Conservation (phyloP, 345 rosid genomes). For the Linum usitatissimum region DNA sequence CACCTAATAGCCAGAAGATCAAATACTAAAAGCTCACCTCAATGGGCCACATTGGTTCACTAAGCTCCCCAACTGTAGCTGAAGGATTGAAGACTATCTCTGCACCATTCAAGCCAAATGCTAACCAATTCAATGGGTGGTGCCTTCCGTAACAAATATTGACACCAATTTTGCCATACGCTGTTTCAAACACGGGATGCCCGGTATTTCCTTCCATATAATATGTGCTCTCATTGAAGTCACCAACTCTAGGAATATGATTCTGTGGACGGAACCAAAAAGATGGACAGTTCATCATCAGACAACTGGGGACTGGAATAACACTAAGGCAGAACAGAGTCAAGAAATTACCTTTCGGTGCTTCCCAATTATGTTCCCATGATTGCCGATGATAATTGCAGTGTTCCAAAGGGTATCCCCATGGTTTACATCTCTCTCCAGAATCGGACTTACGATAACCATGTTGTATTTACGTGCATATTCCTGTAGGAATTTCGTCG, state of each 20-base stretch:
- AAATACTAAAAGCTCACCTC: conserved; percentile 40
- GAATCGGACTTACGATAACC: conserved; percentile 86
- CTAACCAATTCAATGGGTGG: conserved; percentile 92
- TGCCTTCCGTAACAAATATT: conserved; percentile 96
- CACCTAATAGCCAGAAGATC: neutral
- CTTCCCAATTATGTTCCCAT: conserved; percentile 84
- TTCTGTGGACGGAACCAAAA: conserved; percentile 44
- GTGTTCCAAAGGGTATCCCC: conserved; percentile 95
- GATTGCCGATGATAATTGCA: conserved; percentile 74
- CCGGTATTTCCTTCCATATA: conserved; percentile 98
- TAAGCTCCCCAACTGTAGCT: conserved; percentile 93
- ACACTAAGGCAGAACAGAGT: conserved; percentile 5
- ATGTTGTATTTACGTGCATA: conserved; percentile 64
- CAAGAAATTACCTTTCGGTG: conserved; percentile 62
- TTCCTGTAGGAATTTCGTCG: conserved; percentile 72
- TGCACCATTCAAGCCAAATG: conserved; percentile 93
- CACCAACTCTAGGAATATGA: conserved; percentile 95
- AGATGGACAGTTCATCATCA: neutral
- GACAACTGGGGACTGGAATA: neutral
- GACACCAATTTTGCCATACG: conserved; percentile 71
- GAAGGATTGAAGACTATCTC: conserved; percentile 99
- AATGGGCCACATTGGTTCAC: conserved; percentile 99
- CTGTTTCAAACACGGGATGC: conserved; percentile 93
- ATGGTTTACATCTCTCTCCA: conserved; percentile 80
- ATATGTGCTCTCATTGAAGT: conserved; percentile 95